Conservation (phyloP, 768 basidiomycete genomes). For the Sporobolomyces roseus region DNA sequence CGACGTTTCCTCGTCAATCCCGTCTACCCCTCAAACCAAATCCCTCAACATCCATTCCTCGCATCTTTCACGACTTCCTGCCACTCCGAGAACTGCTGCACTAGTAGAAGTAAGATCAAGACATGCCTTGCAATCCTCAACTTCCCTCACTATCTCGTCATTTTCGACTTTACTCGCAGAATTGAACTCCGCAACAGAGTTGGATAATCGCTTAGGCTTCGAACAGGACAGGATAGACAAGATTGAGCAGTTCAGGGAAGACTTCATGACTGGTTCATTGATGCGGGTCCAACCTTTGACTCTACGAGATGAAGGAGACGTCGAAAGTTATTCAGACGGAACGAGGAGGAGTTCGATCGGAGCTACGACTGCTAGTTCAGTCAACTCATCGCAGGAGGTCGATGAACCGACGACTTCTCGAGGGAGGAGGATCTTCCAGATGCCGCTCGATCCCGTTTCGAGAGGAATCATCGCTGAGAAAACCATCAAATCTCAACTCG, state of each 20-base stretch:
- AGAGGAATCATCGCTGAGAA: slow-evolving; percentile 12
- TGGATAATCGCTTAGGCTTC: neutral
- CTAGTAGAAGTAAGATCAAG: slow-evolving; percentile 13
- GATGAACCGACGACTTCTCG: neutral
- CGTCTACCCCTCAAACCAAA: neutral
- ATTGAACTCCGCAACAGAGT: slow-evolving; percentile 5
- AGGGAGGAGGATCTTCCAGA: neutral
- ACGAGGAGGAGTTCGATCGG: slow-evolving; percentile 4
- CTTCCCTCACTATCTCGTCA: slow-evolving; percentile 15
- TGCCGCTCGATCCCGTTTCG: slow-evolving; percentile 10
- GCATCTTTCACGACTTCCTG: neutral
- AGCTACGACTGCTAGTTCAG: neutral
- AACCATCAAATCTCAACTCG: slow-evolving; percentile 23
- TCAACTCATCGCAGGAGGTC: neutral
- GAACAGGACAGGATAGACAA: neutral
- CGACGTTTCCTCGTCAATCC: too few relatives aligned
- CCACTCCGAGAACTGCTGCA: slow-evolving; percentile 1
- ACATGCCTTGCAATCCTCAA: neutral
- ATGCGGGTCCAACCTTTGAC: neutral
- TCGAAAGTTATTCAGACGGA: slow-evolving; percentile 18
- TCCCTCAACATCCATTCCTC: neutral
- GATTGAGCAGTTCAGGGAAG: slow-evolving; percentile 24
- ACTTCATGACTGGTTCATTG: slow-evolving; percentile 18
- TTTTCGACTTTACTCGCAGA: slow-evolving; percentile 21
- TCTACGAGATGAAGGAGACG: neutral